phyloP scores from a whole-genome alignment of 1,284 basidiomycete species.

The Cryptococcus sp. region DNA sequence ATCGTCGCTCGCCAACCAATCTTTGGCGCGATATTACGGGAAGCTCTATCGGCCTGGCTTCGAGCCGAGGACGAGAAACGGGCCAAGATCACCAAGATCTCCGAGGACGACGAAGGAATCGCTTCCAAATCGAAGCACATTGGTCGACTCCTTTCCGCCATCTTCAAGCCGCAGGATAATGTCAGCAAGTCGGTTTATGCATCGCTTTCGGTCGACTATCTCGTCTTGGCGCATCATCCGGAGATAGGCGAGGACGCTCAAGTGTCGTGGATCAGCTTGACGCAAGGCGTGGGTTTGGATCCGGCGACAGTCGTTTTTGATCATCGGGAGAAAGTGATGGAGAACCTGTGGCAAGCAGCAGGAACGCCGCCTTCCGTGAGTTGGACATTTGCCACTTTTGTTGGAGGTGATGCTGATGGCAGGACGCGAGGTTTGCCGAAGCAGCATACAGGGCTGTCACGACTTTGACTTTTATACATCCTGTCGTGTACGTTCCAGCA shows the following conservation, averaged over 20 bases:
- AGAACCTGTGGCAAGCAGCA: conserved; percentile 31
- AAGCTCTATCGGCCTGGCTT: conserved; percentile 51
- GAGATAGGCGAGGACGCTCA: conserved; percentile 58
- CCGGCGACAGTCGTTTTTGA: conserved; percentile 53
- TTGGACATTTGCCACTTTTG: neutral
- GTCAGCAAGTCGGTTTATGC: conserved; percentile 23
- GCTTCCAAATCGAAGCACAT: conserved; percentile 32
- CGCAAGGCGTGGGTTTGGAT: conserved; percentile 62
- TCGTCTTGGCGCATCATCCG: conserved; percentile 71
- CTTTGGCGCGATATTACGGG: conserved; percentile 54
- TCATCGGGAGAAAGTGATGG: conserved; percentile 30
- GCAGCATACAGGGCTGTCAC: conserved; percentile 70
- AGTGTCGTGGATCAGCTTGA: conserved; percentile 76
- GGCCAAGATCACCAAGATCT: conserved; percentile 6
- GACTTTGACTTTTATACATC: conserved; percentile 73
- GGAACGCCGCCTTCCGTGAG: conserved; percentile 27
- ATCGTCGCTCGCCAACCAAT: conserved; percentile 45
- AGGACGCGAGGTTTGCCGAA: conserved; percentile 32
- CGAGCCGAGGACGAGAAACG: conserved; percentile 25
- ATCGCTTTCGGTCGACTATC: conserved; percentile 50
- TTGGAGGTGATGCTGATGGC: neutral
- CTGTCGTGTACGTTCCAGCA: conserved; percentile 60
- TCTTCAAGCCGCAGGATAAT: conserved; percentile 15
- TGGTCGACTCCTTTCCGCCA: conserved; percentile 28
- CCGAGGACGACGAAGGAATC: conserved; percentile 27